Evolutionary conservation across 306 rosid species (phyloP).

Genomic region (Cicer chorassanicum): DNA sequence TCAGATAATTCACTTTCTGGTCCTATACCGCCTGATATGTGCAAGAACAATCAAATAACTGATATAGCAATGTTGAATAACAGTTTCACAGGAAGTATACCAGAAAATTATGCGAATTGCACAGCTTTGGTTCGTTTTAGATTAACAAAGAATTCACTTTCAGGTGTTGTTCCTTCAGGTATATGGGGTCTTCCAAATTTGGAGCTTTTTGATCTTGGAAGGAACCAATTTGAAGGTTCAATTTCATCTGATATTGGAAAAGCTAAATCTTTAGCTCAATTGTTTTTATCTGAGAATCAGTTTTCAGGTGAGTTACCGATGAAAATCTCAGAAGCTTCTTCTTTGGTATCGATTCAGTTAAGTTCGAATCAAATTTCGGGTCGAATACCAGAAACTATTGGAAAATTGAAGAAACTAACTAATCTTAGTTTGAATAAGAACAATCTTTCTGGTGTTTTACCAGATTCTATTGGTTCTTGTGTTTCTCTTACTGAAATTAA

Average conservation of each 20-base stretch:
- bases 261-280: conserved; percentile 69
- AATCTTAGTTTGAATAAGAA: conserved; percentile 60
- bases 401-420: conserved; percentile 62
- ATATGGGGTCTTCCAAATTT: conserved; percentile 78
- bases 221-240: conserved; percentile 79
- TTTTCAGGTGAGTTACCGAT: conserved; percentile 77
- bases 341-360: conserved; percentile 58
- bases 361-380: conserved; percentile 69
- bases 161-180: conserved; percentile 78
- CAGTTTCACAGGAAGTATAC: conserved; percentile 74
- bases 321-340: conserved; percentile 62
- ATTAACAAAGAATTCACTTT: conserved; percentile 67
- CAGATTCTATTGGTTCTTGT: conserved; percentile 77
- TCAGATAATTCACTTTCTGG: conserved; percentile 80
- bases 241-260: conserved; percentile 63
- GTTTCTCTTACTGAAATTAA: conserved; percentile 58
- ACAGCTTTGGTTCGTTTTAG: conserved; percentile 61
- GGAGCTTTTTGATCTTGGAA: conserved; percentile 56
- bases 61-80: conserved; percentile 62
- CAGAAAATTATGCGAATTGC: conserved; percentile 67
- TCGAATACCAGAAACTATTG: conserved; percentile 64
- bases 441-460: conserved; percentile 68
- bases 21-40: conserved; percentile 77
- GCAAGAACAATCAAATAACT: conserved; percentile 59
- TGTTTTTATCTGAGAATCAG: conserved; percentile 55